These are phyloP conservation scores for Trichoderma endophyticum DNA, from an alignment of 2,329 filamentous ascomycete species.

Conservation along the genomic window DNA sequence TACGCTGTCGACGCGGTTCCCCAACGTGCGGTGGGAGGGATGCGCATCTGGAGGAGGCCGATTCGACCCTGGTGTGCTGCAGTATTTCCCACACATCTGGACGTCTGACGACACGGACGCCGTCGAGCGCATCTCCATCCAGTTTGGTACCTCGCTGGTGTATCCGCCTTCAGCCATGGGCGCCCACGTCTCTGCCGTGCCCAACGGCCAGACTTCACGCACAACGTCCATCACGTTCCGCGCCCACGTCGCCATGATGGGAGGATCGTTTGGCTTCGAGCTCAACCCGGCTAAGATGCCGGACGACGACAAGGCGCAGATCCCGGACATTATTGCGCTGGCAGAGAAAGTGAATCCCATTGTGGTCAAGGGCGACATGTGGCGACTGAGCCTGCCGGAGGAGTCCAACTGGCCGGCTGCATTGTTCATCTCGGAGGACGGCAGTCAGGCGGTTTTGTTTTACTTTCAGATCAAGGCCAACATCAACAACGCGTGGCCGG, in stretches of 20 bases:
- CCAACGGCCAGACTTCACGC: slow-evolving; percentile 56
- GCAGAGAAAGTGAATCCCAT: slow-evolving; percentile 58
- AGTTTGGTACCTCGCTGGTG: slow-evolving; percentile 60
- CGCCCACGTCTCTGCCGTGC: slow-evolving; percentile 60
- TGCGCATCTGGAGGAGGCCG: slow-evolving; percentile 63
- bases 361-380: slow-evolving; percentile 56
- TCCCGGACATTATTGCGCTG: slow-evolving; percentile 53
- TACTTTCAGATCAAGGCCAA: slow-evolving; percentile 55
- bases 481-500: slow-evolving; percentile 51
- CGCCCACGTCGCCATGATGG: slow-evolving; percentile 66
- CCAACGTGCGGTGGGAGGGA: slow-evolving; percentile 62
- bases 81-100: slow-evolving; percentile 66
- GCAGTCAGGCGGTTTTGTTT: slow-evolving; percentile 51
- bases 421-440: slow-evolving; percentile 55
- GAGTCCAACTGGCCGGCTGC: slow-evolving; percentile 61
- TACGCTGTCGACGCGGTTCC: slow-evolving; percentile 56
- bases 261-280: slow-evolving; percentile 64
- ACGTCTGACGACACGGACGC: slow-evolving; percentile 64
- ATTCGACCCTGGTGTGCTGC: slow-evolving; percentile 60
- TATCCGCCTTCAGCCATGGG: slow-evolving; percentile 64
- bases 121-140: slow-evolving; percentile 57
- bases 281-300: slow-evolving; percentile 54
- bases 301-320: slow-evolving; percentile 47
- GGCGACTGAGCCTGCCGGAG: slow-evolving; percentile 56
- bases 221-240: slow-evolving; percentile 57